Evolutionary conservation across 106 monocot genomes (phyloP).

Genomic region (Acorus gramineus): DNA sequence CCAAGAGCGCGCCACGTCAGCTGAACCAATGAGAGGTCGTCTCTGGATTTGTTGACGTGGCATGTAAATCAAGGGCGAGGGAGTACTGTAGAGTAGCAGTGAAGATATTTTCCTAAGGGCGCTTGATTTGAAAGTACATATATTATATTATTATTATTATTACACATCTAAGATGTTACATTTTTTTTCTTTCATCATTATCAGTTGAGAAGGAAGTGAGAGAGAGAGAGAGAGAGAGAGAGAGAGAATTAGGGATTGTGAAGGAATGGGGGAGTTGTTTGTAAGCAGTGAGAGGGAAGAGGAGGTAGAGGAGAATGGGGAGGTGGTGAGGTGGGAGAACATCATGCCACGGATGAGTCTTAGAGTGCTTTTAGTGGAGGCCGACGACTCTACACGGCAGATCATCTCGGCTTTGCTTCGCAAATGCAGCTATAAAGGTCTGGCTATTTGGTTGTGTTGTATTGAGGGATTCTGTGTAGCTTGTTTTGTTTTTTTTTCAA

Average conservation of each 20-base stretch:
- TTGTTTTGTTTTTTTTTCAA: not conserved
- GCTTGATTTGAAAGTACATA: too few species aligned
- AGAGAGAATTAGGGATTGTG: not conserved
- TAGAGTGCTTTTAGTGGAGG: slow-evolving; percentile 44
- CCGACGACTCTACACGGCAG: slow-evolving; percentile 67
- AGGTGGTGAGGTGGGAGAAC: slow-evolving; percentile 14
- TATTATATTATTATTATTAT: too few species aligned
- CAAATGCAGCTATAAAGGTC: slow-evolving; percentile 56
- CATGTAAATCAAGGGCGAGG: not conserved
- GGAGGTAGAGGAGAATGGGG: not conserved
- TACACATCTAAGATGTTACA: too few species aligned
- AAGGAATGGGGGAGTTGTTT: not conserved
- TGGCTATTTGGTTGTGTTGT: not conserved
- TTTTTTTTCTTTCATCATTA: not conserved
- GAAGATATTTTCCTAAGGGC: too few species aligned
- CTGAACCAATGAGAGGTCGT: slow-evolving; percentile 3
- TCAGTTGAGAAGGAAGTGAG: not conserved
- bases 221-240: not conserved
- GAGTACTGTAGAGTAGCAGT: too few species aligned
- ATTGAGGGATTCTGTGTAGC: not conserved
- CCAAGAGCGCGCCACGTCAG: slow-evolving; percentile 12
- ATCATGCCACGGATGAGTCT: slow-evolving; percentile 25
- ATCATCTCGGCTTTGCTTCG: slow-evolving; percentile 57
- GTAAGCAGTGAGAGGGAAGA: not conserved
- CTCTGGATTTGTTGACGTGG: slow-evolving; percentile 14